Conservation (phyloP, 2,329 filamentous ascomycete species). For the Fusarium armeniacum region DNA sequence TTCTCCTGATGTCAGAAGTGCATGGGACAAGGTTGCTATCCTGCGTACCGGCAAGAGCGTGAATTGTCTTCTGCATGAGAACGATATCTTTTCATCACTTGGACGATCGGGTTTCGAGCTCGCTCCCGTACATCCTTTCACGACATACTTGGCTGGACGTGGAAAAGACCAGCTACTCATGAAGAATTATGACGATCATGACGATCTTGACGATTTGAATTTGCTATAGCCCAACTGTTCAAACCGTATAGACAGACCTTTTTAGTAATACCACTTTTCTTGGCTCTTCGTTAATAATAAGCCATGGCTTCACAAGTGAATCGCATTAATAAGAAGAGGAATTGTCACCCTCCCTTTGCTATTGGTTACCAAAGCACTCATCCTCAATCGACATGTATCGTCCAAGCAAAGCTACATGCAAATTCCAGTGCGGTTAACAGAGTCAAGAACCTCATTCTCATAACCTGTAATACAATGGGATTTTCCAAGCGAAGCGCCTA, state of each 20-base stretch:
- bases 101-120: no score
- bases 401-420: background rate
- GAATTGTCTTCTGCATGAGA: background rate
- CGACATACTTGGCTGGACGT: no score
- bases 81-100: background rate
- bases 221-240: no score
- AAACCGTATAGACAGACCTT: no score
- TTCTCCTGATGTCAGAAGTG: background rate
- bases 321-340: background rate
- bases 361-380: conserved; percentile 4
- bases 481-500: background rate
- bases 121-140: no score
- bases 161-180: no score
- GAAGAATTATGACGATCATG: no score
- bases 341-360: background rate
- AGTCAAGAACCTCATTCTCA: no score
- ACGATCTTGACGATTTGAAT: no score
- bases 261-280: no score
- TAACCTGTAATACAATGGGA: background rate
- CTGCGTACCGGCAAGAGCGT: background rate
- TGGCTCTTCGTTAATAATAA: no score
- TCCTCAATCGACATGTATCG: no score
- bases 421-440: background rate
- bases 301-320: conserved; percentile 3
- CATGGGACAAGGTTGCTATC: background rate